A percentile compares a stretch with the other conserved stretches of the same genome.
These are phyloP conservation scores for Vaucheria bursata DNA, from an alignment of 352 stramenopile genomes.

Conservation along the genomic window DNA sequence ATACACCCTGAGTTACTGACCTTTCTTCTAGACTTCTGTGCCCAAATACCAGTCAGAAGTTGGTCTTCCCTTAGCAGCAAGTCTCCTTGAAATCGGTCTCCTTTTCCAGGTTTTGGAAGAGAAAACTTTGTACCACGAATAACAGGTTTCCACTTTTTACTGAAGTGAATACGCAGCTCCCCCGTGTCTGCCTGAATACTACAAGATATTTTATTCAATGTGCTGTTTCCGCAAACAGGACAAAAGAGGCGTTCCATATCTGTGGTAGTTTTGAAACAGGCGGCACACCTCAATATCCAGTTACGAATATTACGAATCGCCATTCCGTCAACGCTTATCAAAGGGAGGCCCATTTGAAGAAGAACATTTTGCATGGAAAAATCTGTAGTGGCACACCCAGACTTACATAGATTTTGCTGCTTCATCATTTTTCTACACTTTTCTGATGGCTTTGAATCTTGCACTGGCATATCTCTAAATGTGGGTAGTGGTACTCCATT, in stretches of 20 bases:
- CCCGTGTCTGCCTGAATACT: slow-evolving; percentile 78
- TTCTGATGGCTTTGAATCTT: too few relatives aligned
- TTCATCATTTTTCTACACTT: too few relatives aligned
- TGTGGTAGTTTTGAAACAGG: slow-evolving; percentile 85
- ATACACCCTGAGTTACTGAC: slow-evolving; percentile 39
- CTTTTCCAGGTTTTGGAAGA: slow-evolving; percentile 68
- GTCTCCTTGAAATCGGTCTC: slow-evolving; percentile 75
- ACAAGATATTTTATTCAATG: slow-evolving; percentile 84
- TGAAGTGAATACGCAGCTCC: slow-evolving; percentile 60
- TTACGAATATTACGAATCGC: slow-evolving; percentile 63
- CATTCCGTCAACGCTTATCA: slow-evolving; percentile 65
- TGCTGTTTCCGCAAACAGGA: slow-evolving; percentile 85
- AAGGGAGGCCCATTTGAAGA: slow-evolving; percentile 69
- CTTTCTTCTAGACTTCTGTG: slow-evolving; percentile 42
- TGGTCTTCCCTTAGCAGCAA: slow-evolving; percentile 74
- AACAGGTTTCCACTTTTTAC: slow-evolving; percentile 63
- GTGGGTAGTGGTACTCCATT: slow-evolving; percentile 28
- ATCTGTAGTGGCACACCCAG: slow-evolving; percentile 71
- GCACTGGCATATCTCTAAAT: too few relatives aligned
- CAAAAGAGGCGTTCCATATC: slow-evolving; percentile 91
- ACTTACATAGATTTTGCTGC: too few relatives aligned
- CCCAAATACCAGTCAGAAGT: slow-evolving; percentile 47
- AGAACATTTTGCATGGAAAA: slow-evolving; percentile 84
- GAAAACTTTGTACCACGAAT: slow-evolving; percentile 91
- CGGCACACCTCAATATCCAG: slow-evolving; percentile 92